Evolutionary conservation across 2,329 filamentous ascomycete genomes (phyloP), one percentile per base, ranked within the genome.

Genomic region (Emmonsia crescens): DNA sequence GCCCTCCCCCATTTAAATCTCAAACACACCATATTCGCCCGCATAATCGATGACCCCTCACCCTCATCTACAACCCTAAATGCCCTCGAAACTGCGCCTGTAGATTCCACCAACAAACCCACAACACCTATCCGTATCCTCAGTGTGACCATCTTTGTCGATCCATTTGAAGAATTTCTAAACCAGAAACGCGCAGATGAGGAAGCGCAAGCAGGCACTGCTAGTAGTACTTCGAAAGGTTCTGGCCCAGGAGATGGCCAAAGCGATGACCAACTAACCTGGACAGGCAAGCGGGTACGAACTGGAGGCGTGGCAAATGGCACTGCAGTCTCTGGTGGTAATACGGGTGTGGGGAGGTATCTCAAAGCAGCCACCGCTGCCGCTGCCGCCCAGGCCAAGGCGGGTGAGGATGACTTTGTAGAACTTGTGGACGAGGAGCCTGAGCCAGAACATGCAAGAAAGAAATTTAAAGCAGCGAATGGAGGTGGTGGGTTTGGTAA

Each of bases 1-100:
- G 81, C 89, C 0, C 85, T 87, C 0, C 86, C 88, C 65, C 94
- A 99, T 76, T 82, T 99, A 0, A 91, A 99, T 74, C 83, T 87
- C 63, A 99, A 99, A 72, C 94, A 99, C 75, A 97, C 94, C n/a
- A 89, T 99, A 48, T 99, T 99, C 70, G 94, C 88, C 1, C 85
- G 86, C 44, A 85, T 97, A 0, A 88, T 95, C 1, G 89, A 88
- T 33, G 93, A 77, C 57, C 75, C 75, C 21, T 76, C 75, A 0
- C 75, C 75, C 2, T 77, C 75, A n/a, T 76, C 75, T 16, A 67
- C 72, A 6, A 76, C 75, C 1, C 79, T 99, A 16, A 81, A 83
- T 64, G 83, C 84, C 62, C 85, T 99, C 76, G 94, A 99, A 75
- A 83, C 83, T 12, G 84, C 87, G 19, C 85, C 88, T 1, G 88